Evolutionary conservation across 129 eudicot genomes (phyloP).

Genomic region (Flaveria sonorensis): DNA sequence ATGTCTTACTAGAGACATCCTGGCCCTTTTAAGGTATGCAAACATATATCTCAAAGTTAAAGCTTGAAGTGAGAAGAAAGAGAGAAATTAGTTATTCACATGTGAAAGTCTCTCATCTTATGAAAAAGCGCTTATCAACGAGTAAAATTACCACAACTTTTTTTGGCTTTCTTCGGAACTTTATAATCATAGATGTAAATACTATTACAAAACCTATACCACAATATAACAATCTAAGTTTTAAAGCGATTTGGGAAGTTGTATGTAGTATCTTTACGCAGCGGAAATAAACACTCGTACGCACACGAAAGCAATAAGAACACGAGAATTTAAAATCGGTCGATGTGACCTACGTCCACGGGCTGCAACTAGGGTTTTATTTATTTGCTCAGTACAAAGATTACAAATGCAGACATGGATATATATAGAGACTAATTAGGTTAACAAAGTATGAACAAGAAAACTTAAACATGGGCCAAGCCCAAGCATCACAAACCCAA

Average conservation of each 20-base stretch:
- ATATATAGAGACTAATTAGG: no score
- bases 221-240: neutral
- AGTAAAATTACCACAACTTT: neutral
- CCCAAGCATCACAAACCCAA: no score
- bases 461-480: no score
- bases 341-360: no score
- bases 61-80: neutral
- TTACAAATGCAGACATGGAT: no score
- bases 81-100: neutral
- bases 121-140: neutral
- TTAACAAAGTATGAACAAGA: no score
- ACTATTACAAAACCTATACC: neutral
- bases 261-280: no score
- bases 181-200: neutral
- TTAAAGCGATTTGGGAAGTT: neutral
- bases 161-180: neutral
- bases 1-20: neutral
- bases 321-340: no score
- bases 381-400: no score
- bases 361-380: no score
- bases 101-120: neutral
- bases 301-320: no score
- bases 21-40: slow-evolving; percentile 12
- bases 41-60: slow-evolving; percentile 9
- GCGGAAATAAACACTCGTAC: no score